These are phyloP conservation scores for Amanita fuliginea DNA, from an alignment of 768 basidiomycete species.

Conservation along the genomic window DNA sequence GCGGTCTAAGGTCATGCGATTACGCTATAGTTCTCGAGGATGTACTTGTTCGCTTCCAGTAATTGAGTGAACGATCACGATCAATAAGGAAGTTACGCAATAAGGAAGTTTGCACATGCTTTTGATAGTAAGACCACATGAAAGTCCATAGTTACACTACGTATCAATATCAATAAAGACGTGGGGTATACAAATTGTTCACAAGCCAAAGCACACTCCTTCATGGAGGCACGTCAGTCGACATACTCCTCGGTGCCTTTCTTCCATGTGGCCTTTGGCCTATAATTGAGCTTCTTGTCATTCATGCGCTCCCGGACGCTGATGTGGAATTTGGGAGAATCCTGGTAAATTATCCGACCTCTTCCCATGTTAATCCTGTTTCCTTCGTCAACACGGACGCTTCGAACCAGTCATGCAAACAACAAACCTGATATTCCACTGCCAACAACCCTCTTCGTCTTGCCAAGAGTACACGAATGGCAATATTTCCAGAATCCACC, in stretches of 20 bases:
- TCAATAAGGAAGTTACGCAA: background rate
- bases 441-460: conserved; percentile 43
- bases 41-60: too few relatives aligned
- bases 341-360: conserved; percentile 37
- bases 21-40: too few relatives aligned
- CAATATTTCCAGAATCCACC: conserved; percentile 70
- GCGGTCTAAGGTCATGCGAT: too few relatives aligned
- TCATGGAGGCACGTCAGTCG: conserved; percentile 9
- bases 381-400: background rate
- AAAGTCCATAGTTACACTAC: too few relatives aligned
- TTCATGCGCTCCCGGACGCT: conserved; percentile 53
- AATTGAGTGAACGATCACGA: too few relatives aligned
- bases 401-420: background rate
- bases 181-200: too few relatives aligned
- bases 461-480: conserved; percentile 47
- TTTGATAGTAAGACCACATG: background rate
- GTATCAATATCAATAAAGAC: too few relatives aligned
- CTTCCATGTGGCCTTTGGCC: conserved; percentile 43
- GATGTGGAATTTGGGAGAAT: conserved; percentile 46
- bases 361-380: conserved; percentile 43
- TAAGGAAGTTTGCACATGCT: too few relatives aligned
- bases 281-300: conserved; percentile 36
- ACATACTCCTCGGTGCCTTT: conserved; percentile 37
- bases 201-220: too few relatives aligned
- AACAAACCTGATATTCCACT: conserved; percentile 41